phyloP scores from a whole-genome alignment of 2,329 filamentous ascomycete species.

The Venturia oleaginea region DNA sequence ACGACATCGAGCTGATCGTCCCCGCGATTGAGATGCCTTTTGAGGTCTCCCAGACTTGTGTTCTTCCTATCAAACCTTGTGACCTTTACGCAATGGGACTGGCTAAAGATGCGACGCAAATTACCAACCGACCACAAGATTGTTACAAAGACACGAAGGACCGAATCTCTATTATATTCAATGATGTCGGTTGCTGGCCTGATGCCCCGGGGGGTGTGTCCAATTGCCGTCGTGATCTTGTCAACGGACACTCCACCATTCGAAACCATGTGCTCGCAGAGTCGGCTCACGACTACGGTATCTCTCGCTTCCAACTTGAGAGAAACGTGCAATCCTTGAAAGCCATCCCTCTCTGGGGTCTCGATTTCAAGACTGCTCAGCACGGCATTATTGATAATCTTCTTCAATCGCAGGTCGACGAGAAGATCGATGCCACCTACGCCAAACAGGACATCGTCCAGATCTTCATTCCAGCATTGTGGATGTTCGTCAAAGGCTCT shows the following conservation, averaged over 20 bases:
- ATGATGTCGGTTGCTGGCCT: slow-evolving; percentile 45
- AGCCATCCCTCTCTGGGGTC: slow-evolving; percentile 45
- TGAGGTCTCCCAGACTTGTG: background rate
- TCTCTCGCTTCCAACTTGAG: slow-evolving; percentile 47
- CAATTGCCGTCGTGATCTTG: slow-evolving; percentile 46
- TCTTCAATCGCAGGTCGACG: slow-evolving; percentile 42
- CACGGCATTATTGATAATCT: slow-evolving; percentile 47
- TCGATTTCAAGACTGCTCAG: slow-evolving; percentile 44
- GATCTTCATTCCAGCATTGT: slow-evolving; percentile 47
- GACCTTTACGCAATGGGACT: slow-evolving; percentile 36
- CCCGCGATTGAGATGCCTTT: slow-evolving; percentile 3
- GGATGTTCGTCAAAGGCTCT: slow-evolving; percentile 42
- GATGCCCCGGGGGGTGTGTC: slow-evolving; percentile 47
- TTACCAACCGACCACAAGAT: slow-evolving; percentile 30
- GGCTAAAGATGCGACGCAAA: slow-evolving; percentile 33
- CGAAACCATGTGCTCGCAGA: slow-evolving; percentile 48
- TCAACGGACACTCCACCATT: slow-evolving; percentile 45
- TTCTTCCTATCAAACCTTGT: slow-evolving; percentile 30
- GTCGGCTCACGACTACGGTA: slow-evolving; percentile 45
- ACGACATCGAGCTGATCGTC: background rate
- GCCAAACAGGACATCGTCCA: slow-evolving; percentile 39
- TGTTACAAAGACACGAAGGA: slow-evolving; percentile 37
- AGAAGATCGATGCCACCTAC: slow-evolving; percentile 34
- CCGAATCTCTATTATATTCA: slow-evolving; percentile 43
- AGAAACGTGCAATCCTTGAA: slow-evolving; percentile 47